Evolutionary conservation across 2,329 filamentous ascomycete species (phyloP).

Genomic region (Talaromyces sp.): DNA sequence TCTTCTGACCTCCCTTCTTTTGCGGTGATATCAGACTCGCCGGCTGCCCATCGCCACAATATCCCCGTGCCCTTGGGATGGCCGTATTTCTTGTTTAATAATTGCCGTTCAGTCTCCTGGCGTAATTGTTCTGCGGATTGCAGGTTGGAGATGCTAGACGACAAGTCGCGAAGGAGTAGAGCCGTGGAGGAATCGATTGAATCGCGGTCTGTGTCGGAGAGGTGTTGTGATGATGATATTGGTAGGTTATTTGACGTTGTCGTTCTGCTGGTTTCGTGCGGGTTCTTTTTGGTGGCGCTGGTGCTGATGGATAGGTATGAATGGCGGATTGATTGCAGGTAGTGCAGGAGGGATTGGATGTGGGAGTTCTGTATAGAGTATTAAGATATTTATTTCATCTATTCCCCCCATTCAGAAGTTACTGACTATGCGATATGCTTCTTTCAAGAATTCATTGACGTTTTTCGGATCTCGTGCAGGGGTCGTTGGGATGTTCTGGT

Average conservation of each 20-base stretch:
- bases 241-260: conserved; percentile 22
- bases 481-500: conserved; percentile 28
- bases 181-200: conserved; percentile 85
- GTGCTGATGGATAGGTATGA: conserved; percentile 73
- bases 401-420: not conserved
- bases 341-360: conserved; percentile 70
- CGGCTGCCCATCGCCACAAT: conserved; percentile 64
- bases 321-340: conserved; percentile 78
- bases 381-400: not conserved
- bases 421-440: conserved; percentile 81
- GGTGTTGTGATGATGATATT: conserved; percentile 47
- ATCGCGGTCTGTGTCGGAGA: conserved; percentile 78
- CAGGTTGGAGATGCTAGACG: conserved; percentile 71
- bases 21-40: conserved; percentile 26
- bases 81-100: conserved; percentile 68
- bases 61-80: conserved; percentile 35
- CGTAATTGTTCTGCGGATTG: conserved; percentile 77
- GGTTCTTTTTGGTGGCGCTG: conserved; percentile 53
- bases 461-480: conserved; percentile 23
- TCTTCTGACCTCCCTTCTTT: conserved; percentile 55
- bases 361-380: conserved; percentile 64
- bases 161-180: conserved; percentile 76
- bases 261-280: conserved; percentile 45
- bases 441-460: conserved; percentile 83
- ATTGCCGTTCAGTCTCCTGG: conserved; percentile 64